Evolutionary conservation across 164 flowering plant species (phyloP).

Genomic region (Paratinospora sagittata): DNA sequence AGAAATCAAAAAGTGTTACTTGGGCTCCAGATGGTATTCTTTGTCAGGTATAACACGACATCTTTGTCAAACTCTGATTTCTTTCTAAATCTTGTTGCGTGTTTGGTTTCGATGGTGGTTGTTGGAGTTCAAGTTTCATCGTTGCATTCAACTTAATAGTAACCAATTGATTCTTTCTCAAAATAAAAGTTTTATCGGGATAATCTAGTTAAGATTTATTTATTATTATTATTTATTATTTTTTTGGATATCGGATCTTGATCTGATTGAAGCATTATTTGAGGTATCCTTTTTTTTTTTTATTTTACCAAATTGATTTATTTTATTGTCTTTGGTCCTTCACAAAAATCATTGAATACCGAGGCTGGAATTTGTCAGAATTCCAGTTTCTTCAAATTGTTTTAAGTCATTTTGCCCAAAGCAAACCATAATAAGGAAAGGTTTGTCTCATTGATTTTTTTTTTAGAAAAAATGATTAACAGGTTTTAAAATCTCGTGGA

Average conservation of each 20-base stretch:
- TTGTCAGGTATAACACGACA: conserved; percentile 64
- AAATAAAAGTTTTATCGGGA: background rate
- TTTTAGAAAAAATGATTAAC: too few species aligned
- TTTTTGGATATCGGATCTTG: background rate
- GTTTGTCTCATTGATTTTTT: too few species aligned
- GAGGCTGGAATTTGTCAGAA: too few species aligned
- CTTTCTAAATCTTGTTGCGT: background rate
- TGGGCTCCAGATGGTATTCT: conserved; percentile 81
- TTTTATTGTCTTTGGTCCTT: background rate
- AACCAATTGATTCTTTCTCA: too few species aligned
- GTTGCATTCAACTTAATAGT: background rate
- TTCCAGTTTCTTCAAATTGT: too few species aligned
- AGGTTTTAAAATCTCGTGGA: background rate
- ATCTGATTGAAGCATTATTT: background rate
- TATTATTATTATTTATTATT: too few species aligned
- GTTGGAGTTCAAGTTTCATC: conserved; percentile 1
- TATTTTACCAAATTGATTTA: background rate
- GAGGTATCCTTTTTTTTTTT: background rate
- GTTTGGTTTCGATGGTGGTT: background rate
- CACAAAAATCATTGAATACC: background rate
- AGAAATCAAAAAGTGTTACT: conserved; percentile 72
- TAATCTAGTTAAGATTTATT: background rate
- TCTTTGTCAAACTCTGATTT: conserved; percentile 3
- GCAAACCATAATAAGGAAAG: too few species aligned
- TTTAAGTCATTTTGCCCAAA: too few species aligned